Evolutionary conservation across 352 stramenopile species (phyloP).

Genomic region (Phytophthora nicotianae): DNA sequence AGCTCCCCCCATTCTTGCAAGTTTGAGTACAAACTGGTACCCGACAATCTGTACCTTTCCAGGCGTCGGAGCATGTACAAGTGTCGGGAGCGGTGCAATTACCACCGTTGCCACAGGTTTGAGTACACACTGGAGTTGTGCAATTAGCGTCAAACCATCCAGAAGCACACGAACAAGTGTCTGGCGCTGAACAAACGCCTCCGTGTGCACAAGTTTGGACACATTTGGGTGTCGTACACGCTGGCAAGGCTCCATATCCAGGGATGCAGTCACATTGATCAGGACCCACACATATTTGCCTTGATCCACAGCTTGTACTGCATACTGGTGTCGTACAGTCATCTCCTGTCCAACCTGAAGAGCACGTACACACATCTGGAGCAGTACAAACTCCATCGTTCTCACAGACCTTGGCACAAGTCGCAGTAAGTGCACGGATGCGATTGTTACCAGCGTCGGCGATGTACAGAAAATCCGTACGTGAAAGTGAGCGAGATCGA

Average conservation of each 20-base stretch:
- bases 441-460: conserved; percentile 94
- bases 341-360: conserved; percentile 87
- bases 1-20: conserved; percentile 91
- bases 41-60: conserved; percentile 92
- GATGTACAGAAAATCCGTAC: conserved; percentile 82
- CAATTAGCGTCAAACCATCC: conserved; percentile 98
- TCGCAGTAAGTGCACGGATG: conserved; percentile 90
- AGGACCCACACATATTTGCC: conserved; percentile 92
- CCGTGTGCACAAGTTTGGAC: conserved; percentile 91
- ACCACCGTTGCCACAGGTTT: conserved; percentile 96
- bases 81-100: conserved; percentile 94
- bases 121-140: conserved; percentile 94
- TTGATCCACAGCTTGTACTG: conserved; percentile 40
- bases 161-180: conserved; percentile 90
- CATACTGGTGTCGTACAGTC: conserved; percentile 90
- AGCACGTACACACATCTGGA: conserved; percentile 88
- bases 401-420: conserved; percentile 94
- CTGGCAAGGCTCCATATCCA: conserved; percentile 80
- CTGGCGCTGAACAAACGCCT: conserved; percentile 89
- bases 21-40: conserved; percentile 89
- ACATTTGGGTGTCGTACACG: conserved; percentile 86
- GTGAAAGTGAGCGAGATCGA: conserved; percentile 41
- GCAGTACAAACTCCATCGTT: conserved; percentile 92
- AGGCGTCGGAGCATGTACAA: conserved; percentile 91
- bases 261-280: conserved; percentile 93